Base-by-base conservation (phyloP, 1,139 yeast species). In the Pichia norvegensis region DNA sequence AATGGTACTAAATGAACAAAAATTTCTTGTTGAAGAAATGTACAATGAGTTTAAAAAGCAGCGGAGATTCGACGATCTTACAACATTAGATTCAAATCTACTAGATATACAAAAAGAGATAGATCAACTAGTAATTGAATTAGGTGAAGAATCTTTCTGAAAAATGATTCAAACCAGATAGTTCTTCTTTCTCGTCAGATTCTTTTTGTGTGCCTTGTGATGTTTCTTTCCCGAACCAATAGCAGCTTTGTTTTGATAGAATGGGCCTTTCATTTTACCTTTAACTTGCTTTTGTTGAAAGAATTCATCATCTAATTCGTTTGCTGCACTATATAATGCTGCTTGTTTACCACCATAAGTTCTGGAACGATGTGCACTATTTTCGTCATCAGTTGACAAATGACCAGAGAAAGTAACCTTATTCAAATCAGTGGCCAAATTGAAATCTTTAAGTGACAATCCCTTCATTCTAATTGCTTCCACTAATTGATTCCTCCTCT, bases 1-100 rank as follows among this genome's bases (percentile, higher is more conserved):
- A 47, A 84, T 88, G 82, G 96, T 90, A 14, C 68, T 87, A 64
- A 83, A 83, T 53, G 97, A 90, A 59, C 97, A 90, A 58, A 72
- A 73, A 57, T 87, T 77, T 55, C 64, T 90, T 51, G 80, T 90
- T 4, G 77, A 78, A 47, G 73, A 75, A 22, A 74, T 82, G 73
- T 74, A 85, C 20, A 68, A 71, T 4, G 78, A 74, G 19, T 77
- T 82, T 39, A 85, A 82, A 48, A 72, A 71, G 52, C 78, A 76
- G 46, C 68, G 97, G 39, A 76, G 78, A 52, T 87, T 86, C 59
- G 96, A 88, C 52, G 96, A 87, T 59, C 65, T 87, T 41, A 69
- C 67, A 20, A 74, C 86, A 0, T 66, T 90, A 44, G 74, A 76
- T 37, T 72, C 65, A 35, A 86, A 84, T 53, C 60, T 79, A 45